Conservation (phyloP, 2,329 filamentous ascomycete genomes). For the Ampelomyces quisqualis region DNA sequence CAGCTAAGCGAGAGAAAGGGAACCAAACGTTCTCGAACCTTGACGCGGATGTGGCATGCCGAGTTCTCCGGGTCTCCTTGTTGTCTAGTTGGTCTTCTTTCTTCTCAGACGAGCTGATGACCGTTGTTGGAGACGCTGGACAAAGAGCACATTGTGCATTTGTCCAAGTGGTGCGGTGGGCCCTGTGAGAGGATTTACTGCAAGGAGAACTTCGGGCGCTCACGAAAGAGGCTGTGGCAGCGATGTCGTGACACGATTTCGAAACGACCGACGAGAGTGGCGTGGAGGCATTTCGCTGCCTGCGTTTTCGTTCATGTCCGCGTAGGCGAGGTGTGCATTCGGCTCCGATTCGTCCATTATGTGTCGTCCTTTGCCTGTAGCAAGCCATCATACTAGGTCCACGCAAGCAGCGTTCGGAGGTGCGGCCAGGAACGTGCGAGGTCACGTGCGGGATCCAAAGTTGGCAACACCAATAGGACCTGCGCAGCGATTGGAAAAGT, state of each 20-base stretch:
- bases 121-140: too few species aligned
- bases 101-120: not conserved
- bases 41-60: not conserved
- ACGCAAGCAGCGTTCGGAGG: too few species aligned
- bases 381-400: conserved; percentile 1
- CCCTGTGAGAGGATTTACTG: not conserved
- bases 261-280: too few species aligned
- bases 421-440: too few species aligned
- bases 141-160: not conserved
- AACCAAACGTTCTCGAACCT: conserved; percentile 1
- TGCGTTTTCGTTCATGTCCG: not conserved
- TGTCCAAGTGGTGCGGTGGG: not conserved
- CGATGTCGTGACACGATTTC: not conserved
- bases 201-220: not conserved
- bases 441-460: too few species aligned
- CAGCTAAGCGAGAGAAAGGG: not conserved
- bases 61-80: not conserved
- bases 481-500: too few species aligned
- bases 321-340: not conserved
- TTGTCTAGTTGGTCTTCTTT: not conserved
- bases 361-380: not conserved
- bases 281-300: too few species aligned
- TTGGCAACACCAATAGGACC: too few species aligned
- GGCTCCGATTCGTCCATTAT: not conserved
- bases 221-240: not conserved